Evolutionary conservation across 495 filamentous ascomycete species (phyloP), one percentile per base, ranked within the genome.

Genomic region (Podospora pseudocomata): DNA sequence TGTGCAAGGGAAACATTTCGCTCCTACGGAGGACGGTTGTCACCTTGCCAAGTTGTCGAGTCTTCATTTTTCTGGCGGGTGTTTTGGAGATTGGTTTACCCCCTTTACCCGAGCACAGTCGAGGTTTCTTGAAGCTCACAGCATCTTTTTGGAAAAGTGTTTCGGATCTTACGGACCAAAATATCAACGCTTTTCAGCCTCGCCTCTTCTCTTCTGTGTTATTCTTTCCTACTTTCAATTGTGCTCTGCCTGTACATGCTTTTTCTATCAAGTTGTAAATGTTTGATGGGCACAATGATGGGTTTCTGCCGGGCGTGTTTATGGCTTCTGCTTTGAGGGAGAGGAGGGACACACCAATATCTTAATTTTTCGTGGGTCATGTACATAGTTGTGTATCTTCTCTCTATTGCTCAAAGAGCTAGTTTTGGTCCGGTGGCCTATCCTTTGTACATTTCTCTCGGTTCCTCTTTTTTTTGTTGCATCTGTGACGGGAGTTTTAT

Each of bases 131-230:
- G 7, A 49, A 59, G 67, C 28, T 55, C 53, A 19, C 28, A 28
- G 57, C 16, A 30, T 67, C 54, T 67, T 56, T 16, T 56, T 16
- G 44, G 63, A 61, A 69, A 30, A 32, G 68, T 69, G 63, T 65
- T 65, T 64, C 39, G 39, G 39, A 49, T 49, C 39, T 49, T 49
- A 56, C 26, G 32, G 64, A 58, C 57, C n/a, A 19, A 69, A 69
- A 54, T 63, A 63, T 19, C 63, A 60, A 69, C 70, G 64, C 70
- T 54, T 26, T 71, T 69, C 70, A 62, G 4, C 32, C 61, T 64
- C 60, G 13, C 18, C 23, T 23, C 23, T 23, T 18, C 55, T 44
- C 54, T 68, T 19, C 65, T 64, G 66, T 68, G 66, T 26, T 58
- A 19, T 58, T 19, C 55, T 26, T 58, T 19, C 11, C 15, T 20